phyloP scores from a whole-genome alignment of 2,329 filamentous ascomycete genomes.

The Stagonosporopsis tanaceti region DNA sequence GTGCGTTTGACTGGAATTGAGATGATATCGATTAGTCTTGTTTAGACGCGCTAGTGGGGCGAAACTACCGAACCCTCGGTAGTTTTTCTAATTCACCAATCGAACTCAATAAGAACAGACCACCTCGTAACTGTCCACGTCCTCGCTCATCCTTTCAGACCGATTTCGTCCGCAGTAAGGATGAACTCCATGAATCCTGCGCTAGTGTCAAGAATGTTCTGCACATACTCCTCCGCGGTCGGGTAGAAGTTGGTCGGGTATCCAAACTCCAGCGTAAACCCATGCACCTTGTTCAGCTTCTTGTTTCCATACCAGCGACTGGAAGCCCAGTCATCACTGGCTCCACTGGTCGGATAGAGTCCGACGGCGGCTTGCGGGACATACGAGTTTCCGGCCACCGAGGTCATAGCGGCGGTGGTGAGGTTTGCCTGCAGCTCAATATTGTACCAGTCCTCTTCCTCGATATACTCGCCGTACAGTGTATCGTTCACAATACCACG shows the following conservation, averaged over 20 bases:
- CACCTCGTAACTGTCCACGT: not conserved
- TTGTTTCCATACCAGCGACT: conserved; percentile 48
- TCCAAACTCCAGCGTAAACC: conserved; percentile 53
- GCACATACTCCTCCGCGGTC: conserved; percentile 49
- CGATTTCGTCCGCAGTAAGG: conserved; percentile 46
- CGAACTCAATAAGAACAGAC: no score
- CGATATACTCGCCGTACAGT: conserved; percentile 59
- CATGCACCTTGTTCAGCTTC: conserved; percentile 51
- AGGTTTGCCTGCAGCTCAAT: conserved; percentile 42
- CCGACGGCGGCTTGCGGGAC: conserved; percentile 46
- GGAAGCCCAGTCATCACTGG: conserved; percentile 50
- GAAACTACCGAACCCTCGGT: no score
- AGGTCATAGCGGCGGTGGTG: conserved; percentile 47
- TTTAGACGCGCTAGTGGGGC: no score
- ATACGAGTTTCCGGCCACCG: conserved; percentile 46
- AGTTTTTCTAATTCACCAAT: no score
- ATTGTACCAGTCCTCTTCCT: conserved; percentile 44
- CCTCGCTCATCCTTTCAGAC: conserved; percentile 33
- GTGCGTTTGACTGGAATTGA: no score
- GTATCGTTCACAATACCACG: conserved; percentile 59
- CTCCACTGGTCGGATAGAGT: conserved; percentile 49
- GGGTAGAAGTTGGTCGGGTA: conserved; percentile 54
- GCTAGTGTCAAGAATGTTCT: conserved; percentile 54
- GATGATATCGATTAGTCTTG: no score
- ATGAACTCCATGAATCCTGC: conserved; percentile 54